These are phyloP conservation scores for Diaporthe velutina DNA, from an alignment of 2,329 filamentous ascomycete genomes.

Conservation along the genomic window DNA sequence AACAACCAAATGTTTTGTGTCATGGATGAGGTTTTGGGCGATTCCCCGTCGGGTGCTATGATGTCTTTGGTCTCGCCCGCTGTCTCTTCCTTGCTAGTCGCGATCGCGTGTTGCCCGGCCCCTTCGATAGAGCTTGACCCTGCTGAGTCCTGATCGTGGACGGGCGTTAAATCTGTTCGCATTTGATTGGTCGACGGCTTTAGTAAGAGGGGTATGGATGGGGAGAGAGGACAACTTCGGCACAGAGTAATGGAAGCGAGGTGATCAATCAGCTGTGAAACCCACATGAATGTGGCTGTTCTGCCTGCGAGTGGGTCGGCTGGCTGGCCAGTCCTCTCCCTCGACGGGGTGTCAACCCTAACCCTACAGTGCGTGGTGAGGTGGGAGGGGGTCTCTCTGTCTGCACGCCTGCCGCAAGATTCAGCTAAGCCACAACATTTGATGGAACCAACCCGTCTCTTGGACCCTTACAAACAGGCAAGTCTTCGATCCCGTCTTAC, in stretches of 20 bases:
- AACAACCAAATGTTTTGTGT: constrained; percentile 1
- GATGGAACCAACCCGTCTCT: not conserved
- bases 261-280: not conserved
- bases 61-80: not conserved
- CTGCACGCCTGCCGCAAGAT: too few species aligned
- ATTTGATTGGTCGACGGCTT: not conserved
- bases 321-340: not conserved
- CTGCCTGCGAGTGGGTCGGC: not conserved
- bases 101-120: too few species aligned
- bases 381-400: too few species aligned
- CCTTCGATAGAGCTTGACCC: not conserved
- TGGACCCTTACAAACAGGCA: not conserved
- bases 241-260: not conserved
- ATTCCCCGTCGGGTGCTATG: not conserved
- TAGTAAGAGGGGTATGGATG: not conserved
- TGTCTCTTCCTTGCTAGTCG: not conserved
- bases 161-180: not conserved
- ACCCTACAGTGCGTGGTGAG: too few species aligned
- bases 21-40: not conserved
- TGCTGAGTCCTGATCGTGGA: not conserved
- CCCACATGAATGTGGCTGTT: not conserved
- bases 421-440: not conserved
- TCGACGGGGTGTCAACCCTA: not conserved
- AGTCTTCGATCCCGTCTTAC: not conserved
- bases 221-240: not conserved